Conservation (phyloP, 768 basidiomycete genomes). For the Tulasnella sp. region DNA sequence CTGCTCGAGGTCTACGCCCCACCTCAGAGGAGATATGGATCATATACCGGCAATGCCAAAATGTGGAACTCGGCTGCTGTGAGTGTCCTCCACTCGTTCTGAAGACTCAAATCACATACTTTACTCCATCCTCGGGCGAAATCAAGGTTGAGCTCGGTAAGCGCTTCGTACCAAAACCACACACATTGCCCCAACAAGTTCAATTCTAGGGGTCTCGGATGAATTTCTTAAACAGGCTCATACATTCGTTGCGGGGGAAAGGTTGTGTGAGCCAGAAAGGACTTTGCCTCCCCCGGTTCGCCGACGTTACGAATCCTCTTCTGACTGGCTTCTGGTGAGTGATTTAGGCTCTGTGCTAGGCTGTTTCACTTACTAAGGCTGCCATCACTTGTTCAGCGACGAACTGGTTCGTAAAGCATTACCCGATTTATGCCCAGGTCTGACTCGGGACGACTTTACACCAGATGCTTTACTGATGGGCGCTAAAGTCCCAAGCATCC, state of each 20-base stretch:
- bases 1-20: not conserved
- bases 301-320: not conserved
- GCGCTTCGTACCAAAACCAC: no score
- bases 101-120: not conserved
- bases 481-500: not conserved
- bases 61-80: constrained; percentile 18
- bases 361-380: not conserved
- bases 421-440: not conserved
- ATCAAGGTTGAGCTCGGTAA: not conserved
- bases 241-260: not conserved
- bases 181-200: no score
- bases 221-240: not conserved
- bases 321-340: not conserved
- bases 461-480: not conserved
- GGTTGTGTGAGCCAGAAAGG: not conserved
- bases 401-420: not conserved
- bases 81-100: not conserved
- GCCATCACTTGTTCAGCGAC: not conserved
- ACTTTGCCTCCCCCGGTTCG: constrained; percentile 3
- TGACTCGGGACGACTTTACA: not conserved
- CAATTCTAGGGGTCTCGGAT: not conserved
- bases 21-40: not conserved
- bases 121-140: not conserved
- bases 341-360: not conserved
- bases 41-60: not conserved